These are phyloP conservation scores for Leptographium wingfieldii DNA, from an alignment of 2,329 filamentous ascomycete species.

Conservation along the genomic window DNA sequence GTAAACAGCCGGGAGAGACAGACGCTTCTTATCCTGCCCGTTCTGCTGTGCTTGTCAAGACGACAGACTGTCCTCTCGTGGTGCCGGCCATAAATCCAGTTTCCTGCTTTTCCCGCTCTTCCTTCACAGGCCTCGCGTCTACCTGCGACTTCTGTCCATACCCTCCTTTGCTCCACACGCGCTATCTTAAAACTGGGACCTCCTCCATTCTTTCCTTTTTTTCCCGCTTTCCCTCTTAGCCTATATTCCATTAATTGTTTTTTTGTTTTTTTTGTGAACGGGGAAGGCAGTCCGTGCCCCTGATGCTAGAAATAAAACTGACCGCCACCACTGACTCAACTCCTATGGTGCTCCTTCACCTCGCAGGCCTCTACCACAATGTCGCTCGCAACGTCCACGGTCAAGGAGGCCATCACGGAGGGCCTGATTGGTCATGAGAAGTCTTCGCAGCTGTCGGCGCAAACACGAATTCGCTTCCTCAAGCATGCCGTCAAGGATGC, in stretches of 20 bases:
- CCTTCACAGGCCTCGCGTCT: not conserved
- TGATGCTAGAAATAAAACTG: not conserved
- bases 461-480: constrained; percentile 65
- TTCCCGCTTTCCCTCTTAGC: not conserved
- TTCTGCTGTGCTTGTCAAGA: not conserved
- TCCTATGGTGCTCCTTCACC: not conserved
- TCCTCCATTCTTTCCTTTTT: constrained; percentile 1
- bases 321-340: not conserved
- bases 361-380: constrained; percentile 15
- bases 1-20: not conserved
- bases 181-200: not conserved
- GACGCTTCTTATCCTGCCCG: not conserved
- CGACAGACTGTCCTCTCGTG: not conserved
- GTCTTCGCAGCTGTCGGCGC: constrained; percentile 52
- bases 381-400: constrained; percentile 29
- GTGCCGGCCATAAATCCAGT: not conserved
- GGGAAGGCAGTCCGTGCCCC: not conserved
- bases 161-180: not conserved
- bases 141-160: not conserved
- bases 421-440: constrained; percentile 54
- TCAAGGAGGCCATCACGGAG: constrained; percentile 68
- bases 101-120: not conserved
- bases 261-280: not conserved
- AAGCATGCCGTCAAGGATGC: constrained; percentile 65
- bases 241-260: not conserved